A percentile compares a stretch with the other conserved stretches of the same genome.
These are phyloP conservation scores for Perkinsus chesapeaki DNA, from an alignment of 169 alveolate species.

Conservation along the genomic window DNA sequence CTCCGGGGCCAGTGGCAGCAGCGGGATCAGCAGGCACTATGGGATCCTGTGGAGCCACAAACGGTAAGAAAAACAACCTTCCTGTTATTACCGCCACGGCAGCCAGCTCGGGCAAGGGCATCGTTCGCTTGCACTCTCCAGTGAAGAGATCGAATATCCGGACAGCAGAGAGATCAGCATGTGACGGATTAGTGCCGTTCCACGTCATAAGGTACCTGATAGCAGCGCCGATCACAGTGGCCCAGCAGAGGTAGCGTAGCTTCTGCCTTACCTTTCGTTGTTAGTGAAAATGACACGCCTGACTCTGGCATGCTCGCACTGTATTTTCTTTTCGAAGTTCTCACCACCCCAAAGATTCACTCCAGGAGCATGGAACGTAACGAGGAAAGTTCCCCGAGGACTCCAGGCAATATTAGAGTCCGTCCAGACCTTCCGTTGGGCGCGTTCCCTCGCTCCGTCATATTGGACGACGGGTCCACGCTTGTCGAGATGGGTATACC, in stretches of 20 bases:
- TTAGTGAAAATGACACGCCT: conserved; percentile 29
- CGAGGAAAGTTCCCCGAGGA: conserved; percentile 38
- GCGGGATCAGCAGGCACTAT: conserved; percentile 23
- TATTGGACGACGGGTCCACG: conserved; percentile 31
- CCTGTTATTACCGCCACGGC: background rate
- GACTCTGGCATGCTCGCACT: conserved; percentile 34
- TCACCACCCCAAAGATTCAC: conserved; percentile 44
- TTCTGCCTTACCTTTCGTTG: conserved; percentile 17
- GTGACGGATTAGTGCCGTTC: conserved; percentile 35
- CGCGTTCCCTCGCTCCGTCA: conserved; percentile 36
- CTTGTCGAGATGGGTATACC: conserved; percentile 22
- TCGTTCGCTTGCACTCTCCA: conserved; percentile 29
- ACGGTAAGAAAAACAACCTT: conserved; percentile 1
- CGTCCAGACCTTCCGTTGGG: conserved; percentile 33
- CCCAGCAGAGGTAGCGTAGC: no score
- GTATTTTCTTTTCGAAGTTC: conserved; percentile 33
- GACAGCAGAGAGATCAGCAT: conserved; percentile 26
- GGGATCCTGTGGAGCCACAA: conserved; percentile 22
- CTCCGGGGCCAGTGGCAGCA: conserved; percentile 30
- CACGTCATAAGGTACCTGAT: conserved; percentile 23
- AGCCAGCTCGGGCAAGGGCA: conserved; percentile 9
- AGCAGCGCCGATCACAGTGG: background rate
- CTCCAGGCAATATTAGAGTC: conserved; percentile 37
- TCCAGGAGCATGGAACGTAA: conserved; percentile 40
- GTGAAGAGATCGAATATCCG: conserved; percentile 33